Evolutionary conservation across 2,329 filamentous ascomycete species (phyloP), one percentile per base, ranked within the genome.

Genomic region (Penicillium expansum): DNA sequence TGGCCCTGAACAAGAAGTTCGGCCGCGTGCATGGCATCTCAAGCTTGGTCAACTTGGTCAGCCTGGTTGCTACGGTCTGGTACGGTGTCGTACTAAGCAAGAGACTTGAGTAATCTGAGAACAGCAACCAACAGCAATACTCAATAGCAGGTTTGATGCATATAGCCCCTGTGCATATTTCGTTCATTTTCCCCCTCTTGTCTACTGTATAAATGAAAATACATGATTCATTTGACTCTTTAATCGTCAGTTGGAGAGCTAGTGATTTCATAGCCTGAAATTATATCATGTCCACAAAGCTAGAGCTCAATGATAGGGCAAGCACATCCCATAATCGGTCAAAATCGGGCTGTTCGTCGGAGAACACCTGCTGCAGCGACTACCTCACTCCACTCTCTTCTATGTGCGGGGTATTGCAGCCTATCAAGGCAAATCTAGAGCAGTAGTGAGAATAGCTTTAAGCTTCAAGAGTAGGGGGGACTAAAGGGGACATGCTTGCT

Each of bases 11-110:
- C 79, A 89, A 86, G 76, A 81, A 80, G 61, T 97, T 97, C 73
- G 85, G 84, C 16, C 83, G 83, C 60, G 75, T 96, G 56, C 94
- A 99, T 74, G 91, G 92, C 6, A 77, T 90, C 47, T 96, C 91
- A 8, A 89, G 89, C 29, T 73, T 95, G 59, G 73, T 95, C 20
- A 97, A 97, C 72, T 70, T 97, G 57, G 74, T 83, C 2, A 88
- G 85, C 0, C 81, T 95, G 48, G 72, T 87, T 41, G 85, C 86
- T 0, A 87, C 87, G 41, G 69, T 95, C 4, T 86, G 82, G 66
- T 97, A 97, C 76, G 93, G 91, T 0, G 82, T 90, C 63, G 83
- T 88, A 9, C 77, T 99, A 44, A 86, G 86, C 13, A 81, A 83
- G 60, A 83, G 84, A 60, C 71, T 92, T 32, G 57, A 65, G 55